These are phyloP conservation scores for Epichloe hybrida DNA, from an alignment of 2,329 filamentous ascomycete species.

Conservation along the genomic window DNA sequence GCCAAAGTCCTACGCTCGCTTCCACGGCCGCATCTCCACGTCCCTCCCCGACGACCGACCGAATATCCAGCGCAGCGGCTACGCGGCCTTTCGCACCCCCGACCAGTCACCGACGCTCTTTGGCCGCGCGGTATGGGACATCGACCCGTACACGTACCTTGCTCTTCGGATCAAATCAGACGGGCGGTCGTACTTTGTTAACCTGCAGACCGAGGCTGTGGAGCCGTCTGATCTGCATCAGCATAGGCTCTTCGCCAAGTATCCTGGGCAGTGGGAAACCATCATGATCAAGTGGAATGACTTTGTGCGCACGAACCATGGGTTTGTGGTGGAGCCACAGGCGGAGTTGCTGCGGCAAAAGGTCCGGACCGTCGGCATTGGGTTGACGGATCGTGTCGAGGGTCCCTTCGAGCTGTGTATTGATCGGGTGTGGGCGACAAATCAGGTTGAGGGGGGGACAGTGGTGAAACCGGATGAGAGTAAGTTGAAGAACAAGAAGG, in stretches of 20 bases:
- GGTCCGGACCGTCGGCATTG: constrained; percentile 73
- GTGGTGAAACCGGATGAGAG: constrained; percentile 11
- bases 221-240: constrained; percentile 94
- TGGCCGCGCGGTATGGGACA: constrained; percentile 73
- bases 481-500: constrained; percentile 23
- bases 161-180: constrained; percentile 83
- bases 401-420: constrained; percentile 82
- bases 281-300: constrained; percentile 82
- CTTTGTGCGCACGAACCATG: constrained; percentile 90
- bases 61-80: constrained; percentile 68
- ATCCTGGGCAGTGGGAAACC: constrained; percentile 85
- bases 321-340: constrained; percentile 85
- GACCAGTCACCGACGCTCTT: constrained; percentile 71
- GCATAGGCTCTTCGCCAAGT: constrained; percentile 69
- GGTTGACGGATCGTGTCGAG: constrained; percentile 75
- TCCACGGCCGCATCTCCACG: constrained; percentile 80
- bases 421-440: constrained; percentile 83
- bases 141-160: constrained; percentile 79
- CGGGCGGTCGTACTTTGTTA: constrained; percentile 84
- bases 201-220: constrained; percentile 87
- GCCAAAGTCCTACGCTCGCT: constrained; percentile 49
- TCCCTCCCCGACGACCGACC: constrained; percentile 62
- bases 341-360: constrained; percentile 77
- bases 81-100: constrained; percentile 75
- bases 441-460: constrained; percentile 25